A percentile compares a stretch with the other conserved stretches of the same genome.
Conservation (phyloP, 2,329 filamentous ascomycete genomes). For the Teratosphaeria gauchensis region DNA sequence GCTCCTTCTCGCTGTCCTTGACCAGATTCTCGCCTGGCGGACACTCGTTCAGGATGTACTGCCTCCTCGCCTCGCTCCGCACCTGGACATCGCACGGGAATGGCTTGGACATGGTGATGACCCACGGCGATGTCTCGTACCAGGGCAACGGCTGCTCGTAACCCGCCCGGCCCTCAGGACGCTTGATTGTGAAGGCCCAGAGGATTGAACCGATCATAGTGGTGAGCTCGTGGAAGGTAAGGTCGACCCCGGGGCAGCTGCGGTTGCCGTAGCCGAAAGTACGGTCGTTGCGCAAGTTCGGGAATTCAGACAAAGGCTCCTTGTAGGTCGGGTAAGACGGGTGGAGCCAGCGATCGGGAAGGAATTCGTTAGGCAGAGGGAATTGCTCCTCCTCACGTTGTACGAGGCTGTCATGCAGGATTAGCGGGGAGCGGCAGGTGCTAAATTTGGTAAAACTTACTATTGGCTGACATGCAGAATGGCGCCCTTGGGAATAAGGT, state of each 20-base stretch:
- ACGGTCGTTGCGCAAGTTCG: conserved; percentile 23
- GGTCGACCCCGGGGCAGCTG: conserved; percentile 25
- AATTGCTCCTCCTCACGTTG: conserved; percentile 21
- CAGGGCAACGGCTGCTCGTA: conserved; percentile 19
- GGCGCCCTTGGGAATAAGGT: conserved; percentile 28
- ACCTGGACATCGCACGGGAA: conserved; percentile 22
- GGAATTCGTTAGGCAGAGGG: conserved; percentile 23
- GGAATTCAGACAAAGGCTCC: conserved; percentile 27
- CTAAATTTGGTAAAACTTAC: conserved; percentile 10
- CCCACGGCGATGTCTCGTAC: conserved; percentile 25
- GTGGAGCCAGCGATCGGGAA: conserved; percentile 26
- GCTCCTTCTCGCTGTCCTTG: conserved; percentile 11
- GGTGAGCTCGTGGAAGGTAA: conserved; percentile 22
- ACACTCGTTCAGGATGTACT: conserved; percentile 19
- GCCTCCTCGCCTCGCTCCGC: conserved; percentile 21
- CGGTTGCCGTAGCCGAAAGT: conserved; percentile 28
- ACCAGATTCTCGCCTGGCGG: conserved; percentile 17
- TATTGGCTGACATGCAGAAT: conserved; percentile 27
- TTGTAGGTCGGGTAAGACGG: conserved; percentile 27
- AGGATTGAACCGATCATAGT: conserved; percentile 22
- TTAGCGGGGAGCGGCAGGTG: conserved; percentile 3
- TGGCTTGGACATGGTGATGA: conserved; percentile 26
- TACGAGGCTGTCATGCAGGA: conserved; percentile 16
- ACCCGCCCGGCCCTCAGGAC: conserved; percentile 14
- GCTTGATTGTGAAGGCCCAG: conserved; percentile 24